phyloP scores from a whole-genome alignment of 257 asterid genomes.

The Craterostigma plantagineum region DNA sequence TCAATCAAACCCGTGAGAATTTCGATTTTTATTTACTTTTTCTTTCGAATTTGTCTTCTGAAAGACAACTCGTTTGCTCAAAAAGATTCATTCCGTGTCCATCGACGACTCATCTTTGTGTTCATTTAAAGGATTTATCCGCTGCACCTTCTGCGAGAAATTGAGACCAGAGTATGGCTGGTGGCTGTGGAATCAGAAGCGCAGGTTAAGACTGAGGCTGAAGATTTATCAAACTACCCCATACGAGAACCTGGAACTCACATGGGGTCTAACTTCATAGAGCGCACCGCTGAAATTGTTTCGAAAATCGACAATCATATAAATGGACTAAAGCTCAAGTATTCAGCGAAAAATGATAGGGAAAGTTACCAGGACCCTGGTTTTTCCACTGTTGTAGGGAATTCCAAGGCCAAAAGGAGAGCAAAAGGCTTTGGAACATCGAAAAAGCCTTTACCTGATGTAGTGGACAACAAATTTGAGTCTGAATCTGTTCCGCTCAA shows the following conservation, averaged over 20 bases:
- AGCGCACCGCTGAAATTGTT: constrained; percentile 55
- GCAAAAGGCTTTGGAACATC: constrained; percentile 65
- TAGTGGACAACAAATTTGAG: constrained; percentile 37
- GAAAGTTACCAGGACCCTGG: constrained; percentile 52
- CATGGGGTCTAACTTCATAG: constrained; percentile 64
- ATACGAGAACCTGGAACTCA: constrained; percentile 42
- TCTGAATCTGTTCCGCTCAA: constrained; percentile 26
- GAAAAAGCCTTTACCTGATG: constrained; percentile 42
- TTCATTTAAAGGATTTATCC: constrained; percentile 53
- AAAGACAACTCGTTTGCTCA: not conserved
- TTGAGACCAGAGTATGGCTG: constrained; percentile 97
- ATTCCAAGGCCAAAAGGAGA: constrained; percentile 56
- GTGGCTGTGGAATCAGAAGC: constrained; percentile 93
- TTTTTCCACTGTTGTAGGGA: constrained; percentile 21
- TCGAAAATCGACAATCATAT: constrained; percentile 70
- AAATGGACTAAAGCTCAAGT: constrained; percentile 27
- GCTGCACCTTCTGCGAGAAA: constrained; percentile 76
- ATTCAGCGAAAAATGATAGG: constrained; percentile 48
- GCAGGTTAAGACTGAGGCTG: constrained; percentile 73
- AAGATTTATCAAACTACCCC: constrained; percentile 23
- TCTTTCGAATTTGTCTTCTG: not conserved
- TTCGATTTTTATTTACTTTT: not conserved
- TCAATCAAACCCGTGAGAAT: constrained; percentile 61
- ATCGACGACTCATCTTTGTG: not conserved
- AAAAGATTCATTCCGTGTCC: not conserved